Base-by-base conservation (phyloP, 2,329 filamentous ascomycete species). In the Pyrenochaeta sp. region DNA sequence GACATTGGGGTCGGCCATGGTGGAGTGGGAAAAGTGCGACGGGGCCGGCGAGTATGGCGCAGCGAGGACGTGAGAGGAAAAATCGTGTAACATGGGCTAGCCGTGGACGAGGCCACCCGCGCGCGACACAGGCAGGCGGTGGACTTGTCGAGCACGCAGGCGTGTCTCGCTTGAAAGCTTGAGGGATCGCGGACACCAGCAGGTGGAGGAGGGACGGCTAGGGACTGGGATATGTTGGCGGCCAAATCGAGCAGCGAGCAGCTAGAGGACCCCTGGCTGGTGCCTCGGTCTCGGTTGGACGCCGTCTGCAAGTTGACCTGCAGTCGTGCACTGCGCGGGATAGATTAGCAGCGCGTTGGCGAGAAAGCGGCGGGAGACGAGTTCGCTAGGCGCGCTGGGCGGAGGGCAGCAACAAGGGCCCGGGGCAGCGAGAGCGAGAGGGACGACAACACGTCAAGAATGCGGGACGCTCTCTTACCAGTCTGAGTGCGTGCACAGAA, bases 1-100 rank as follows among this genome's bases (percentile, higher is more conserved):
- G 49, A 48, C 48, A 44, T 52, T 63, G 37, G 60, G 63, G 38
- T 71, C 67, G 29, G 65, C 63, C 67, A 71, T 71, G 51, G 29
- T 65, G 47, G 58, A 44, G 23, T 58, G 61, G 37, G 60, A 59
- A 60, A 60, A 63, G 53, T 63, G 65, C 51, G 63, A 64, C 18
- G 60, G 58, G 32, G 61, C 65, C 34, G 63, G 65, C 54, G 60
- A 63, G 53, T 65, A 67, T 39, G 63, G 60, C 55, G 60, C 53
- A 39, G 59, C 44, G 46, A 45, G 45, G 52, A 44, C 37, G 22
- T 57, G 56, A 42, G 53, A 46, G 47, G 61, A 50, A 57, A 60
- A 60, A 45, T 67, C 61, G 61, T 62, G 63, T 44, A 63, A 68
- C 63, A 65, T 65, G 57, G 57, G 50, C 62, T 50, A 58, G 58